A percentile compares a stretch with the other conserved stretches of the same genome.
phyloP scores from a whole-genome alignment of 73 alveolate species.

The Breviolum minutum region DNA sequence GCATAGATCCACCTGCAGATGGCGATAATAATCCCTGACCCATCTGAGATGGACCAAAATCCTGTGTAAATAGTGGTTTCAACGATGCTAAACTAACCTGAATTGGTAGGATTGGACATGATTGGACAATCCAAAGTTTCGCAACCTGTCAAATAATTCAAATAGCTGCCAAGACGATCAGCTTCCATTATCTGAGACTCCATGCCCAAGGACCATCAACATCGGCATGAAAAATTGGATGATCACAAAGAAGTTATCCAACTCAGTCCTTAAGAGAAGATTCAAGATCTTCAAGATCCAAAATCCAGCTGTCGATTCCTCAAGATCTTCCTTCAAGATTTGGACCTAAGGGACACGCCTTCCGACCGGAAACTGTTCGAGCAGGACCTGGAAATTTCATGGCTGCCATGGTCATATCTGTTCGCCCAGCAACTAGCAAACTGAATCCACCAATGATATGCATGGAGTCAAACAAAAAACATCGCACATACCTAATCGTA shows the following conservation, averaged over 20 bases:
- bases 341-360: neutral
- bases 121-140: no score
- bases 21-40: neutral
- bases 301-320: neutral
- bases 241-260: slow-evolving; percentile 68
- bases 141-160: neutral
- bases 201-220: slow-evolving; percentile 78
- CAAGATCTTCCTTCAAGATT: neutral
- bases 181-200: neutral
- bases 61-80: no score
- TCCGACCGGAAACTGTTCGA: slow-evolving; percentile 45
- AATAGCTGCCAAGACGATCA: neutral
- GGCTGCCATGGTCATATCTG: neutral
- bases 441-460: neutral
- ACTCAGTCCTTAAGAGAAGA: neutral
- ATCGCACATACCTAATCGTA: neutral
- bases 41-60: no score
- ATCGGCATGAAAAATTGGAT: slow-evolving; percentile 84
- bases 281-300: neutral
- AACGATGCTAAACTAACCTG: no score
- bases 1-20: slow-evolving; percentile 84
- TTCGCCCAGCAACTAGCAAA: neutral
- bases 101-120: no score
- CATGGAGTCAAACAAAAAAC: neutral
- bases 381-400: slow-evolving; percentile 6